Evolutionary conservation across 2,329 filamentous ascomycete species (phyloP), one percentile per base, ranked within the genome.

Genomic region (Apiospora pterosperma): DNA sequence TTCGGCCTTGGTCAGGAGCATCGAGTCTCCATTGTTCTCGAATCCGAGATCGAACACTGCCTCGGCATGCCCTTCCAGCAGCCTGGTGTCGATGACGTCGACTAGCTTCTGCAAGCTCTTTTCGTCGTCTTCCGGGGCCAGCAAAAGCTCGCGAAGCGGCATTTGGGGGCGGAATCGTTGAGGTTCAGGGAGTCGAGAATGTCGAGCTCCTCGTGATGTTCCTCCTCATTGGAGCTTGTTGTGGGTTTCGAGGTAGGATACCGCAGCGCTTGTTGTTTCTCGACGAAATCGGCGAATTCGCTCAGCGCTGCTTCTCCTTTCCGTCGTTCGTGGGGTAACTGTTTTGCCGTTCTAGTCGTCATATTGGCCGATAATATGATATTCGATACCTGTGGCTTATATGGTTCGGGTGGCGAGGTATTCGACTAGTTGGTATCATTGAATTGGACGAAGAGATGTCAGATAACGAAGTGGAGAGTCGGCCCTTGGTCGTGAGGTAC

Each of bases 271-370:
- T 98, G 96, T 76, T 98, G 94, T 76, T 93, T 91, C 78, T 98
- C 93, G 69, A 97, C 96, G 74, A 97, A 98, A 74, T 99, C 96
- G 77, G 94, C 93, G 76, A 99, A 99, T 72, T 98, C 96, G 81
- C 92, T 96, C 64, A 99, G 85, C 14, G 95, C 94, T 3, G 60
- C 60, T n/a, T 63, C 61, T 19, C 44, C 61, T 41, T 63, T 63
- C 36, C 61, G 61, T 5, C 34, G 42, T 36, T 63, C 61, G 34
- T 63, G 61, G 21, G 42, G 61, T n/a, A 58, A 4, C 7, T 36
- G 44, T 34, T 63, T 63, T 21, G 34, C 38, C n/a, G 61, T 58
- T 58, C 38, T 11, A 8, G 61, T 39, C 19, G 42, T 59, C 61
- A 63, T 63, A 34, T 62, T 48, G n/a, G 60, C 25, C 39, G 39